Base-by-base conservation (phyloP, 805 yeast species). In the Ogataea saltuana region DNA sequence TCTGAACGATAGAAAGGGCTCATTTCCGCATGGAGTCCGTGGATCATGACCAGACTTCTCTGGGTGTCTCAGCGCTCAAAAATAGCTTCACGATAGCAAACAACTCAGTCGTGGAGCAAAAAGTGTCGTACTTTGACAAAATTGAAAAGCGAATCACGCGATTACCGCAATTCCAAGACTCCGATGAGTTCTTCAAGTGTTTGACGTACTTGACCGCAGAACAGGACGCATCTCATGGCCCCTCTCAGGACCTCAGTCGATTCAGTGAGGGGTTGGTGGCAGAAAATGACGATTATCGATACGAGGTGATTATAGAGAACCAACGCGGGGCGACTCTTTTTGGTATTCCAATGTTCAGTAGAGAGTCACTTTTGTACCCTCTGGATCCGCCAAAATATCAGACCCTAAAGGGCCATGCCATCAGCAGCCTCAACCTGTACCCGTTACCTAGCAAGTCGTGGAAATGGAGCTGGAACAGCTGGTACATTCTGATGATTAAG, bases 401-500 rank as follows among this genome's bases (percentile, higher is more conserved):
- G 55, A 67, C 70, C 21, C 44, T 75, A 12, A 60, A 66, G 26
- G 81, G 80, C 1, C 54, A 58, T 3, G 55, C 61, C 15, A 53
- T 77, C 45, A 37, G 49, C 39, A 45, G 53, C 27, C 33, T 65
- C 31, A 43, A 56, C 44, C 41, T 64, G 49, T 56, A 60, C 43
- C 79, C 81, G 0, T 61, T 76, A 17, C 81, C 83, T 1, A 80
- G 71, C 29, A 56, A 67, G 23, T 54, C 64, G 38, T 78, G 83
- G 83, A 44, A 51, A 39, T 78, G 83, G 83, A 53, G 64, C 17
- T 78, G 83, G 83, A 65, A 64, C n/a, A 55, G 54, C 31, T 77
- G 82, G 83, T 72, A 75, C 44, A 69, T 75, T 3, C 53, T 76
- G 44, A 77, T 76, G 82, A 60, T 70, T 32, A 65, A 68, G 37